Conservation (phyloP, 2,329 filamentous ascomycete species). For the Rhytidhysteron rufulum region DNA sequence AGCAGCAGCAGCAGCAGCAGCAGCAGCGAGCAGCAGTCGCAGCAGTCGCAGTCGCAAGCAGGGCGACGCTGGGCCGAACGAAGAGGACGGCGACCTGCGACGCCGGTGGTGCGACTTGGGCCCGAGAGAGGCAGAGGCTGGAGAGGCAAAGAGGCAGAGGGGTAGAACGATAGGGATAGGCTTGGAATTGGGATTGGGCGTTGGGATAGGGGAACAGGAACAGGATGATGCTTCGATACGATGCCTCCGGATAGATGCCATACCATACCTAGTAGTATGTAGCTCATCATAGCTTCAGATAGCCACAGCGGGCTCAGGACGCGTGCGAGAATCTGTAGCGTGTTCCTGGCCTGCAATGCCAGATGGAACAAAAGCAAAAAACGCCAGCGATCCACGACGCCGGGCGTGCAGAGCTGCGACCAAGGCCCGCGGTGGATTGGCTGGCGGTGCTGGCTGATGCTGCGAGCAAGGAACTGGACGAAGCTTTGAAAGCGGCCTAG, state of each 20-base stretch:
- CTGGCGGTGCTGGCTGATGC: constrained; percentile 7
- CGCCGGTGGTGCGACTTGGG: no score
- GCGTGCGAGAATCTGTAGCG: constrained; percentile 13
- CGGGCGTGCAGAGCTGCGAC: constrained; percentile 9
- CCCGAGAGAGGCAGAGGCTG: no score
- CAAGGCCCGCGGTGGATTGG: constrained; percentile 9
- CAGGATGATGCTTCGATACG: no score
- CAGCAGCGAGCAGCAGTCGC: constrained; percentile 10
- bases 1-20: constrained; percentile 3
- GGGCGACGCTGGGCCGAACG: not conserved
- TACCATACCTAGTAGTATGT: no score
- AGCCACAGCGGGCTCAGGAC: constrained; percentile 17
- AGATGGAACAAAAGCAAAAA: constrained; percentile 23
- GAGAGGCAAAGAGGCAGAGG: no score
- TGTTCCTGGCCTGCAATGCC: constrained; percentile 30
- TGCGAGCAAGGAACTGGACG: constrained; percentile 8
- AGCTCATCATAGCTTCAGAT: no score
- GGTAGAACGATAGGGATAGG: no score
- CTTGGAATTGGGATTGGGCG: no score
- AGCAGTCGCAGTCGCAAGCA: constrained; percentile 1
- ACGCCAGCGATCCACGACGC: constrained; percentile 19
- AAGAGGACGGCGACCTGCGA: no score
- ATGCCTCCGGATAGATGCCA: no score
- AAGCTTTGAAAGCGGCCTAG: constrained; percentile 7
- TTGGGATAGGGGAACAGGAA: no score